phyloP scores from a whole-genome alignment of 257 asterid species.

The Scutellaria minor region DNA sequence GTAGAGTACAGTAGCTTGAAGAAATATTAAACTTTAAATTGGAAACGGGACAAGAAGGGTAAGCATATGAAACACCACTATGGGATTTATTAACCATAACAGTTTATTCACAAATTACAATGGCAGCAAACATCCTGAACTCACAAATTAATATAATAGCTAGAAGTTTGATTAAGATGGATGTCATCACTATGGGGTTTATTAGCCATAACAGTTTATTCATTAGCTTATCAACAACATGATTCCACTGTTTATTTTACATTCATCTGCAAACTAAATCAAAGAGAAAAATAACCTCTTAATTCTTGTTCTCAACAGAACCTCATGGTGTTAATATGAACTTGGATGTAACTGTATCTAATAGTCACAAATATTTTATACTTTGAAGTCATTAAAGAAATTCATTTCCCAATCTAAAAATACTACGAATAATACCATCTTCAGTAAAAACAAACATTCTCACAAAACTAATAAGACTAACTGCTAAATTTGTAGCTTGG shows the following conservation, averaged over 20 bases:
- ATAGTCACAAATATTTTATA: neutral
- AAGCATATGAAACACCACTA: neutral
- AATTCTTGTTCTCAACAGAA: neutral
- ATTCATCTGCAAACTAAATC: neutral
- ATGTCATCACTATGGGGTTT: neutral
- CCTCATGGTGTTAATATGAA: neutral
- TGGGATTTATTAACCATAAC: too few relatives aligned
- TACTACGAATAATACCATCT: neutral
- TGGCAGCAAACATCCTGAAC: neutral
- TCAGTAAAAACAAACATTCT: neutral
- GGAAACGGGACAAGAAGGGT: conserved; percentile 20
- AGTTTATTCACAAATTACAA: too few relatives aligned
- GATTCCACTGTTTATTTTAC: neutral
- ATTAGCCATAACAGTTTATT: neutral
- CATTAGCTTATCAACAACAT: neutral
- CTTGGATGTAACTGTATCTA: neutral
- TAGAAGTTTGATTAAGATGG: neutral
- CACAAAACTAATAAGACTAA: neutral
- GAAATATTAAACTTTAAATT: neutral
- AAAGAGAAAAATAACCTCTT: neutral
- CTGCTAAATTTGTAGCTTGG: conserved; percentile 1
- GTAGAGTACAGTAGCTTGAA: neutral
- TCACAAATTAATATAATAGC: neutral
- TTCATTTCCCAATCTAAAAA: conserved; percentile 6
- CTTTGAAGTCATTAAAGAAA: neutral